Conservation (phyloP, 164 flowering plant species). For the Liriodendron chinense region DNA sequence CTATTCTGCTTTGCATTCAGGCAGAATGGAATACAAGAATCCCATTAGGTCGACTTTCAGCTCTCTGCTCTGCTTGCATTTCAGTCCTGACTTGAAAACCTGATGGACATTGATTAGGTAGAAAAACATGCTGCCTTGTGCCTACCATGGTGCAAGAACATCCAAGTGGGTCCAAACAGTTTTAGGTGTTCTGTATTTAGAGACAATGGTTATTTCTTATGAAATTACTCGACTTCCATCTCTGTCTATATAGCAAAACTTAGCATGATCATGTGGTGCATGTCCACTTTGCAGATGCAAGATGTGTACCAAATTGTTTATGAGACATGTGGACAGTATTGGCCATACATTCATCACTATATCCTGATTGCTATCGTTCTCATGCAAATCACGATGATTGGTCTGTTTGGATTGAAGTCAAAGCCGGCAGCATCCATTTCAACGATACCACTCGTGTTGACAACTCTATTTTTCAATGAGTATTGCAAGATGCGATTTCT, state of each 20-base stretch:
- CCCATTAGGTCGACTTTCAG: too few species aligned
- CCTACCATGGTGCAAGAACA: too few species aligned
- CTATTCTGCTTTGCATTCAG: too few species aligned
- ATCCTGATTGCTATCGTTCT: conserved; percentile 53
- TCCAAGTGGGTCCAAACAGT: too few species aligned
- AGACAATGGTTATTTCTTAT: background rate
- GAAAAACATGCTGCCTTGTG: too few species aligned
- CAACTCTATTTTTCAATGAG: conserved; percentile 67
- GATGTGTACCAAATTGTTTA: conserved; percentile 70
- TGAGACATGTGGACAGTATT: conserved; percentile 75
- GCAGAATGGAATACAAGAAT: too few species aligned
- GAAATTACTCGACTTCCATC: background rate
- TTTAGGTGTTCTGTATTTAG: too few species aligned
- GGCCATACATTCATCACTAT: conserved; percentile 80
- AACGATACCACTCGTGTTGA: conserved; percentile 61
- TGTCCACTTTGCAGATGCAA: conserved; percentile 55
- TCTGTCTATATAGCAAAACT: background rate
- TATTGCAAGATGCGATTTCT: conserved; percentile 85
- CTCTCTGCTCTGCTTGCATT: too few species aligned
- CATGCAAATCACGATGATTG: conserved; percentile 89
- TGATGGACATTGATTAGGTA: too few species aligned
- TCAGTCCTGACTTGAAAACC: too few species aligned
- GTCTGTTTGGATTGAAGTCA: conserved; percentile 78
- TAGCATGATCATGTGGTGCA: background rate
- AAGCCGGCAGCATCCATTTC: conserved; percentile 72